Evolutionary conservation across 805 yeast species (phyloP), one percentile per base, ranked within the genome.

Genomic region (Schwanniomyces polymorphus): DNA sequence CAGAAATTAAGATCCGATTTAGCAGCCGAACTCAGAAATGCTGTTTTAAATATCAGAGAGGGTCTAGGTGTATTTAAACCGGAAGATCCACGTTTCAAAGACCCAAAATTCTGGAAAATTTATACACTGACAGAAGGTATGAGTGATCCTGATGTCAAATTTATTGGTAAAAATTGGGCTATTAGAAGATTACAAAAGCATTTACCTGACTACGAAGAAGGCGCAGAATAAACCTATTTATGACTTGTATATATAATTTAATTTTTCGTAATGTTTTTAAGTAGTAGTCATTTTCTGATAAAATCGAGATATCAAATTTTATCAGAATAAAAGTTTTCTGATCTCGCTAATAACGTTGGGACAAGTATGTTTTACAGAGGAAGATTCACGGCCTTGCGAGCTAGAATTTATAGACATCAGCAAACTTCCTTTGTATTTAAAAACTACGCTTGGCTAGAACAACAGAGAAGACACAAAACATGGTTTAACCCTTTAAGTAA

Each of bases 141-240:
- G 23, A 77, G 84, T 47, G 90, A 82, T 49, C 86, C 86, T 0
- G 87, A 82, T 45, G 79, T 88, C 18, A 67, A 81, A 55, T 86
- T 88, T 54, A 76, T 86, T 25, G 96, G 96, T 2, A 70, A 82
- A 58, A 88, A 88, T 60, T 88, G 95, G 94, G 95, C 95, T 1
- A 79, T 87, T 33, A 81, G 79, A 60, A 75, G 90, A 55, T 75
- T 84, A 41, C 95, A 88, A 61, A 73, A 72, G 46, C 76, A 72
- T 58, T 58, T 74, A 42, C 72, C 70, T 7, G 71, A 66, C 33
- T 63, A 47, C 42, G 51, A 54, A 16, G 61, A 51, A 21, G 58
- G 49, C 10, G 45, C 28, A 18, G 28, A 38, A 38, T 26, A 38
- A 38, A 38, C 9, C 5, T 21, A 38, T 18, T 25, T 14, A 25